phyloP scores from a whole-genome alignment of 805 yeast species.

The Spathaspora hagerdaliae region DNA sequence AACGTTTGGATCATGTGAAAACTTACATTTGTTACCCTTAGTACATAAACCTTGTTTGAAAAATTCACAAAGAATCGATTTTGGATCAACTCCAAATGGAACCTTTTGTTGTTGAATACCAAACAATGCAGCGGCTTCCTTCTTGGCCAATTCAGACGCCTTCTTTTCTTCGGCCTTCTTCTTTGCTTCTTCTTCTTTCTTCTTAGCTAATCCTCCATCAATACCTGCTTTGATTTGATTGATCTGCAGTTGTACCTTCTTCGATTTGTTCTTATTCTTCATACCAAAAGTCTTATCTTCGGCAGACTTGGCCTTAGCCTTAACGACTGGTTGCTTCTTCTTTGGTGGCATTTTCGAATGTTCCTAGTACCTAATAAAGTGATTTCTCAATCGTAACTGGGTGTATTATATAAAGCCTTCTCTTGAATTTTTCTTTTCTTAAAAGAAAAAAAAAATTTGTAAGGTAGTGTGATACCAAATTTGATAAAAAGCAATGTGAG shows the following conservation, averaged over 20 bases:
- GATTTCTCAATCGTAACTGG: too few species aligned
- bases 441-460: too few species aligned
- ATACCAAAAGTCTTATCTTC: slow-evolving; percentile 93
- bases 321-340: slow-evolving; percentile 50
- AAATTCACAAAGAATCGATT: slow-evolving; percentile 83
- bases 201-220: slow-evolving; percentile 52
- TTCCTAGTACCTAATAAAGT: too few species aligned
- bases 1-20: slow-evolving; percentile 80
- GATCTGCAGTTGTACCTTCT: slow-evolving; percentile 75
- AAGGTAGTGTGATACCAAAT: too few species aligned
- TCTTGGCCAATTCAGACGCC: slow-evolving; percentile 85
- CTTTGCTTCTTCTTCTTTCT: slow-evolving; percentile 71
- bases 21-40: slow-evolving; percentile 83
- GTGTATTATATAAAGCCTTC: too few species aligned
- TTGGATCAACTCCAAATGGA: slow-evolving; percentile 97
- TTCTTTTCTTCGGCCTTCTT: slow-evolving; percentile 74
- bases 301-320: slow-evolving; percentile 57
- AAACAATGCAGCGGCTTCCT: slow-evolving; percentile 78
- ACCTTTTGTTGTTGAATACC: slow-evolving; percentile 76
- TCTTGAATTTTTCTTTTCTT: too few species aligned
- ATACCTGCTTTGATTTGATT: slow-evolving; percentile 39
- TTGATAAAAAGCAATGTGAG: too few species aligned
- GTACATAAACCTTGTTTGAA: slow-evolving; percentile 86
- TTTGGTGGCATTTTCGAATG: slow-evolving; percentile 67
- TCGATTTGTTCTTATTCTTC: slow-evolving; percentile 91